Evolutionary conservation across 164 flowering plant species (phyloP).

Genomic region (Warburgia ugandensis): DNA sequence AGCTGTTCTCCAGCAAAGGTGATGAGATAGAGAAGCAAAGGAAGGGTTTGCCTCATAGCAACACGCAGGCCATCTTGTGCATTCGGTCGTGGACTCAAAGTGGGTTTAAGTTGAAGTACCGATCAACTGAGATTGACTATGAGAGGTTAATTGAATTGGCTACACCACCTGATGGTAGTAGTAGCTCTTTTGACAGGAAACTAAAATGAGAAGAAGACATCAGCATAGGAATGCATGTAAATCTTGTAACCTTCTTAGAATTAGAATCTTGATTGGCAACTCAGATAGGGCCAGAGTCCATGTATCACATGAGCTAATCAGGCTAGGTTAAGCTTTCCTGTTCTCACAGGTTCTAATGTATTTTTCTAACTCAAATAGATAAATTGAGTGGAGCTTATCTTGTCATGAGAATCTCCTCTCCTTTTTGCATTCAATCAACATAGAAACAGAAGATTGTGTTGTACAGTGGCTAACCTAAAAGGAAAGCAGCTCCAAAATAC

Average conservation of each 20-base stretch:
- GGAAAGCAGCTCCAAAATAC: no score
- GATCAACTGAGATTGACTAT: conserved; percentile 48
- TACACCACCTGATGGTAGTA: conserved; percentile 10
- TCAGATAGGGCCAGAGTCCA: background rate
- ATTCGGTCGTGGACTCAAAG: conserved; percentile 55
- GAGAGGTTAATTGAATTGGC: conserved; percentile 51
- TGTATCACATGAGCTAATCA: no score
- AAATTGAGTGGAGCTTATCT: no score
- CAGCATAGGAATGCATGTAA: background rate
- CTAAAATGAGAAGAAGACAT: conserved; percentile 13
- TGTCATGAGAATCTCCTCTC: no score
- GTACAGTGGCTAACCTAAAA: no score
- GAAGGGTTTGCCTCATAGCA: conserved; percentile 40
- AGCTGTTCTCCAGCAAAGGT: conserved; percentile 64
- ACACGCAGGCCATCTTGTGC: conserved; percentile 50
- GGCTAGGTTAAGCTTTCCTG: background rate
- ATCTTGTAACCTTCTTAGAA: background rate
- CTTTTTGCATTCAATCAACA: no score
- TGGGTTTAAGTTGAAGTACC: conserved; percentile 48
- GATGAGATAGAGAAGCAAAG: conserved; percentile 62
- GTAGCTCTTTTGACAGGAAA: conserved; percentile 28
- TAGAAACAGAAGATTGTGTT: no score
- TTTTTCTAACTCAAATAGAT: background rate
- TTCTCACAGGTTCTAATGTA: conserved; percentile 3
- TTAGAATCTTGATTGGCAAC: background rate